Evolutionary conservation across 306 rosid species (phyloP).

Genomic region (Cucumis cinereus): DNA sequence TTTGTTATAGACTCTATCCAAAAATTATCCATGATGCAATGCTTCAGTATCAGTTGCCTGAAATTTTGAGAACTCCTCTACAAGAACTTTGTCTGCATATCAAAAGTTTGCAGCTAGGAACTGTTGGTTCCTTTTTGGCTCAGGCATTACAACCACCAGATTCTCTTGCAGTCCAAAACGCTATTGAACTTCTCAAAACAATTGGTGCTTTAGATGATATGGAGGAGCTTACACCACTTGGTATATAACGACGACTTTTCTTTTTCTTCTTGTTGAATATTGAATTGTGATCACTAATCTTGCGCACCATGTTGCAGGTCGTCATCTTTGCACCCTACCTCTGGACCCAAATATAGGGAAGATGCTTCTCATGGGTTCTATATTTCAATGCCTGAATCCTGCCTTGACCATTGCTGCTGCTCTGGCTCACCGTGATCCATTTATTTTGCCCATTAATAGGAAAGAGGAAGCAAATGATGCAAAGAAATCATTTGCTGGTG

Average conservation of each 20-base stretch:
- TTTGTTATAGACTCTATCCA: slow-evolving; percentile 83
- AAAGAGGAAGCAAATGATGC: slow-evolving; percentile 95
- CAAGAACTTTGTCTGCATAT: slow-evolving; percentile 96
- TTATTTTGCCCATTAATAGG: slow-evolving; percentile 72
- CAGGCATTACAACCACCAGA: slow-evolving; percentile 99
- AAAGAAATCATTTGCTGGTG: slow-evolving; percentile 68
- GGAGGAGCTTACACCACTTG: slow-evolving; percentile 93
- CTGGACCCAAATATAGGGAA: slow-evolving; percentile 97
- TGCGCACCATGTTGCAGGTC: slow-evolving; percentile 38
- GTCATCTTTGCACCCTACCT: slow-evolving; percentile 83
- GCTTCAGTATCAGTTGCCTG: slow-evolving; percentile 87
- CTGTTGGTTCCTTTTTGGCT: slow-evolving; percentile 72
- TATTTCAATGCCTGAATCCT: slow-evolving; percentile 92
- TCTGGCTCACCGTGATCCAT: slow-evolving; percentile 88
- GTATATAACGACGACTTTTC: slow-evolving; percentile 26
- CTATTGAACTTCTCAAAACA: slow-evolving; percentile 86
- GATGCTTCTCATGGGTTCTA: slow-evolving; percentile 97
- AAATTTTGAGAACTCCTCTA: slow-evolving; percentile 88
- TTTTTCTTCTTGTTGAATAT: slow-evolving; percentile 9
- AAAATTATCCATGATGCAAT: slow-evolving; percentile 74
- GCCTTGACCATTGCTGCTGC: slow-evolving; percentile 93
- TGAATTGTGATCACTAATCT: slow-evolving; percentile 10
- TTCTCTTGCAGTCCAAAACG: slow-evolving; percentile 84
- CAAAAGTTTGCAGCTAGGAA: slow-evolving; percentile 89
- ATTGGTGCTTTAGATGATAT: slow-evolving; percentile 73